These are phyloP conservation scores for Lentinula guzmanii DNA, from an alignment of 768 basidiomycete species.

Conservation along the genomic window DNA sequence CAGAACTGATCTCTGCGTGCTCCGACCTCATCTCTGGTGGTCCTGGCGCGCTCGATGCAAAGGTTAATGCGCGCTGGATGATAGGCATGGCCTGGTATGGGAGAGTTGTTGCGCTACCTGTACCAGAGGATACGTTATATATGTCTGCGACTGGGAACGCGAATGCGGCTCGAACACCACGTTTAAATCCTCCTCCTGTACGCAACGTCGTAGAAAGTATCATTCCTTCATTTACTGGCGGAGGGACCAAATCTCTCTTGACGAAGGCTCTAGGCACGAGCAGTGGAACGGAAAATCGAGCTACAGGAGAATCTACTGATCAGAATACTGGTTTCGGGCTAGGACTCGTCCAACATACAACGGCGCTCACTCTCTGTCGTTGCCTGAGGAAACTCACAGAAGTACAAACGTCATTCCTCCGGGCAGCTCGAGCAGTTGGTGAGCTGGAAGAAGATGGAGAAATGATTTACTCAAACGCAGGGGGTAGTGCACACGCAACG, in stretches of 20 bases:
- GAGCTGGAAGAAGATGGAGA: conserved; percentile 36
- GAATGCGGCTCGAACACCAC: conserved; percentile 22
- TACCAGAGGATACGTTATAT: conserved; percentile 57
- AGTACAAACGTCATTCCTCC: conserved; percentile 43
- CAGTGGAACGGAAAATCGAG: not conserved
- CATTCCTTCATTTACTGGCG: conserved; percentile 52
- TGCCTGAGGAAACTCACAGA: conserved; percentile 66
- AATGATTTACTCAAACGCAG: not conserved
- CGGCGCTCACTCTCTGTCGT: conserved; percentile 70
- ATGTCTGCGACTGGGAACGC: not conserved
- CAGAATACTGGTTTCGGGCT: conserved; percentile 32
- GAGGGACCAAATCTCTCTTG: conserved; percentile 61
- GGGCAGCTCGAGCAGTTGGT: conserved; percentile 48
- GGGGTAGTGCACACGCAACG: conserved; percentile 17
- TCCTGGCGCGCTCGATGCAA: conserved; percentile 73
- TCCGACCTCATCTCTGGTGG: conserved; percentile 29
- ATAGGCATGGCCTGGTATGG: conserved; percentile 83
- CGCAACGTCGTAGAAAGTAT: conserved; percentile 68
- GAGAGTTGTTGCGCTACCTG: conserved; percentile 67
- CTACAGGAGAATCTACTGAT: not conserved
- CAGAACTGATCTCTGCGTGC: conserved; percentile 79
- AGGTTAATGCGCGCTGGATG: conserved; percentile 88
- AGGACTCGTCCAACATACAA: conserved; percentile 79
- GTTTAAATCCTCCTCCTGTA: conserved; percentile 70
- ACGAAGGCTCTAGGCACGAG: conserved; percentile 68